Evolutionary conservation across 768 basidiomycete genomes (phyloP).

Genomic region (Xerocomellus dryophilus): DNA sequence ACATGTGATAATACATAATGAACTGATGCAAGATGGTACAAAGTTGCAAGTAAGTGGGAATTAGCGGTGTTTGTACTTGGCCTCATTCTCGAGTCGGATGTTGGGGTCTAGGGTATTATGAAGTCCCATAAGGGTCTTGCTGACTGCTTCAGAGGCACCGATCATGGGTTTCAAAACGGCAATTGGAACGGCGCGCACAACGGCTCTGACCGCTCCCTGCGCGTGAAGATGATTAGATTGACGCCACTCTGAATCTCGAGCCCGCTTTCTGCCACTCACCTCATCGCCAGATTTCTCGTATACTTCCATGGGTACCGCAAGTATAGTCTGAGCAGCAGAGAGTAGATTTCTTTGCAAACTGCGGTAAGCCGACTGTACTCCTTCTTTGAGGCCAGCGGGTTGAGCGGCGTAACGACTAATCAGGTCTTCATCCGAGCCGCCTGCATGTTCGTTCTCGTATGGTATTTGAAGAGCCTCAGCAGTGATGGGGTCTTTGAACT

Average conservation of each 20-base stretch:
- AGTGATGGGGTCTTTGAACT: slow-evolving; percentile 62
- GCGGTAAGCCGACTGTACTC: slow-evolving; percentile 87
- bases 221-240: not conserved
- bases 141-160: slow-evolving; percentile 93
- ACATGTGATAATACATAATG: slow-evolving; percentile 12
- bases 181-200: slow-evolving; percentile 95
- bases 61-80: slow-evolving; percentile 88
- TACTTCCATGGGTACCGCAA: slow-evolving; percentile 99
- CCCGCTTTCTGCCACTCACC: slow-evolving; percentile 42
- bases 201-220: slow-evolving; percentile 89
- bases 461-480: slow-evolving; percentile 61
- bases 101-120: slow-evolving; percentile 91
- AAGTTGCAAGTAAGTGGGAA: slow-evolving; percentile 7
- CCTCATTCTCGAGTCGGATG: slow-evolving; percentile 76
- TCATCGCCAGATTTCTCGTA: slow-evolving; percentile 92
- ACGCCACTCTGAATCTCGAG: not conserved
- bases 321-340: slow-evolving; percentile 95
- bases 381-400: slow-evolving; percentile 78
- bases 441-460: slow-evolving; percentile 29
- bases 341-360: slow-evolving; percentile 84
- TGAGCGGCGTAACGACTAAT: slow-evolving; percentile 93
- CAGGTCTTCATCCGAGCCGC: slow-evolving; percentile 46
- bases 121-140: slow-evolving; percentile 91
- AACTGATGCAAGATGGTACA: slow-evolving; percentile 22
- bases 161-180: slow-evolving; percentile 98